Conservation (phyloP, 495 filamentous ascomycete genomes). For the Acidiella bohemica region DNA sequence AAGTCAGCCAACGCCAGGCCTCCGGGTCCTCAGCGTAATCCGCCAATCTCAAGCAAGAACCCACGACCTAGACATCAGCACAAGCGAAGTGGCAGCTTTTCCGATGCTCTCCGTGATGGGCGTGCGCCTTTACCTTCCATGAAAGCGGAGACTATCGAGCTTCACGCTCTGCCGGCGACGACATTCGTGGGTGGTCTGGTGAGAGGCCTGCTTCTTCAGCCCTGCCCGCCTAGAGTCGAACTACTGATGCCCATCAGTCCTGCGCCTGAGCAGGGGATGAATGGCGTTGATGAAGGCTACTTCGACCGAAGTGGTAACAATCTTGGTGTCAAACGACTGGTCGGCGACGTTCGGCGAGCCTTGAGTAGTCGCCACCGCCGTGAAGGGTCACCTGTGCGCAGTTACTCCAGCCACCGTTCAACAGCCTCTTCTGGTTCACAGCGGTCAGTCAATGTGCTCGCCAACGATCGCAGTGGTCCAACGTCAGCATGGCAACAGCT, state of each 20-base stretch:
- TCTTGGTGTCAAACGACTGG: constrained; percentile 65
- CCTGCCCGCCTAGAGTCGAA: constrained; percentile 65
- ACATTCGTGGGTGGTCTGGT: constrained; percentile 73
- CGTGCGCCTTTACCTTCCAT: constrained; percentile 42
- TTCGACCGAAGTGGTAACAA: constrained; percentile 25
- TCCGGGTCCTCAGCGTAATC: constrained; percentile 4
- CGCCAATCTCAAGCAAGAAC: constrained; percentile 1
- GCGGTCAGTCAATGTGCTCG: constrained; percentile 3
- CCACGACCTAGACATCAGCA: constrained; percentile 37
- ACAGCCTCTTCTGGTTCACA: constrained; percentile 12
- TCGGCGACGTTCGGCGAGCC: constrained; percentile 81
- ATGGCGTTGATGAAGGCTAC: constrained; percentile 2
- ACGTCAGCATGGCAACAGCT: constrained; percentile 15
- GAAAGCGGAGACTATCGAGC: constrained; percentile 32
- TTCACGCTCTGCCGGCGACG: constrained; percentile 29
- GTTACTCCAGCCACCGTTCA: constrained; percentile 17
- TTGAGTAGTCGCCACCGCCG: constrained; percentile 48
- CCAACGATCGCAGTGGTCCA: neutral
- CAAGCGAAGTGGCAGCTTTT: constrained; percentile 65
- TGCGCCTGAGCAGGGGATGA: neutral
- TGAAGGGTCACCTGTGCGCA: constrained; percentile 4
- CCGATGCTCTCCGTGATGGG: constrained; percentile 73
- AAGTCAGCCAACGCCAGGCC: neutral
- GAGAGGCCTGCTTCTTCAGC: constrained; percentile 45
- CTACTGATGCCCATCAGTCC: constrained; percentile 52